Evolutionary conservation across 78 protist genomes (phyloP), one percentile per base, ranked within the genome.

Genomic region (Dictyostelium capitatum): DNA sequence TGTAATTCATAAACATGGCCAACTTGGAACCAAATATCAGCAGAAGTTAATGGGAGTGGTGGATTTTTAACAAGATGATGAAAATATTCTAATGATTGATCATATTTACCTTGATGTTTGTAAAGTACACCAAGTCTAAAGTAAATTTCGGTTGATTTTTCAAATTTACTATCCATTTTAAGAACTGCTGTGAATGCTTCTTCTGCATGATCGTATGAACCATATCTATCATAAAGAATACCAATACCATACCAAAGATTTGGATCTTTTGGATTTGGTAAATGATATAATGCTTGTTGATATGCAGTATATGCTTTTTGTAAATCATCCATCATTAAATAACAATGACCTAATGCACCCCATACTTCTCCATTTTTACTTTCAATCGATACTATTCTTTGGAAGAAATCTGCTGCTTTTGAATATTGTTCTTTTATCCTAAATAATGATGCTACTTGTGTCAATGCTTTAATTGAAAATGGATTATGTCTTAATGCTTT

Each of bases 221-320:
- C 97, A 74, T 90, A 97, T 19, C 98, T 67, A 28, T 97, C 98
- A 46, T 97, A 97, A 8, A 97, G 59, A 32, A 97, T 80, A 54
- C 98, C 98, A 72, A 97, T 96, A 0, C 98, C 98, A 62, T 96
- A 97, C 98, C 98, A 97, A 59, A 97, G 94, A 28, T 95, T 92
- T 32, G 97, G 97, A 78, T 96, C 97, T 80, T 91, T 90, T 32
- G 98, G 97, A 53, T 95, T 96, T 17, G 96, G 95, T 19, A 96
- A 91, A 51, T 96, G 96, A 53, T 90, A 95, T 17, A 97, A 56
- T 7, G 98, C 97, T 19, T 96, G 98, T 74, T 97, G 97, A 78
- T 97, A 97, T 3, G 98, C 97, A 9, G 82, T 59, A 87, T 96
- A 95, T 14, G 98, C 98, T 48, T 96, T 91, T 73, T 97, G 96